These are phyloP conservation scores for Phaeolepiota aurea DNA, from an alignment of 768 basidiomycete species.

Conservation along the genomic window DNA sequence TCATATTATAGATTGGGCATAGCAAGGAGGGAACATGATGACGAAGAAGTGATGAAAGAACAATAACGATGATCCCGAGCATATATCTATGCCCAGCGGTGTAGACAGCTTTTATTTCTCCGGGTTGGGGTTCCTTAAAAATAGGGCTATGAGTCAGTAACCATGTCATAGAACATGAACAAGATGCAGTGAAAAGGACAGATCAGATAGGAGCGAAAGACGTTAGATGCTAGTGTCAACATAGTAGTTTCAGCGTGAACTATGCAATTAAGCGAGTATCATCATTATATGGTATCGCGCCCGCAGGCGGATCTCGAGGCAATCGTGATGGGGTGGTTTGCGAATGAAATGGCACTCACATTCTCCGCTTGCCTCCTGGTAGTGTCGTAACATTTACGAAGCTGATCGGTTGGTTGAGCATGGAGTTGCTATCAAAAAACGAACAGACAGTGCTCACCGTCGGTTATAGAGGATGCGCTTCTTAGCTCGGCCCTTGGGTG, in stretches of 20 bases:
- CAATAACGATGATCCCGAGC: too few relatives aligned
- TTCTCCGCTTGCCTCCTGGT: slow-evolving; percentile 89
- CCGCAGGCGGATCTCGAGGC: not conserved
- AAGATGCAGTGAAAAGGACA: slow-evolving; percentile 10
- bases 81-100: too few relatives aligned
- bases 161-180: slow-evolving; percentile 2
- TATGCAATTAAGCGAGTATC: slow-evolving; percentile 71
- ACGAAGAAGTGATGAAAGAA: too few relatives aligned
- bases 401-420: too few relatives aligned
- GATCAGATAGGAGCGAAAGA: slow-evolving; percentile 99
- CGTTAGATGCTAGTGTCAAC: slow-evolving; percentile 85
- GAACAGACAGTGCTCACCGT: slow-evolving; percentile 62
- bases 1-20: too few relatives aligned
- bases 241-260: slow-evolving; percentile 94
- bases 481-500: slow-evolving; percentile 94
- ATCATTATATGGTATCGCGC: slow-evolving; percentile 38
- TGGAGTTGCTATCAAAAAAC: too few relatives aligned
- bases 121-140: slow-evolving; percentile 53
- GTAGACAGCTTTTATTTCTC: slow-evolving; percentile 44
- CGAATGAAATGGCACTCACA: slow-evolving; percentile 59
- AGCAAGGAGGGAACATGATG: too few relatives aligned
- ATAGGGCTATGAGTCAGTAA: slow-evolving; percentile 19
- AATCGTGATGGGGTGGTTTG: too few relatives aligned
- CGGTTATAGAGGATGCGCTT: slow-evolving; percentile 93
- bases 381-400: slow-evolving; percentile 92